These are phyloP conservation scores for Hemileccinum impolitum DNA, from an alignment of 768 basidiomycete genomes.

Conservation along the genomic window DNA sequence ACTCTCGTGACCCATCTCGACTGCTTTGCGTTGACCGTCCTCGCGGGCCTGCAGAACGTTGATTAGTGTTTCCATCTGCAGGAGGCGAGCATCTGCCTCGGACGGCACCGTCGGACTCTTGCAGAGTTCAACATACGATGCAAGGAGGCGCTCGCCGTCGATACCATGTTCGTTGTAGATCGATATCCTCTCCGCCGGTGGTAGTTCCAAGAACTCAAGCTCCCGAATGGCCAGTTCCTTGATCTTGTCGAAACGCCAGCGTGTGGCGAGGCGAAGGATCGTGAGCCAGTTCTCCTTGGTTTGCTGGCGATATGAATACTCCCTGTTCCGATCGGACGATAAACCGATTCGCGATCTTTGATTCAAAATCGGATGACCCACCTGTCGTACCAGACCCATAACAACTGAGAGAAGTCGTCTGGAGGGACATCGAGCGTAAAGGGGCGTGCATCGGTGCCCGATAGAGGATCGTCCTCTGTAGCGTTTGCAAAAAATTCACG, in stretches of 20 bases:
- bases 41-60: slow-evolving; percentile 56
- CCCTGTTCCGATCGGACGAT: slow-evolving; percentile 31
- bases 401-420: slow-evolving; percentile 46
- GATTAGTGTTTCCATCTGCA: slow-evolving; percentile 55
- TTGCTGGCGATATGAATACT: slow-evolving; percentile 52
- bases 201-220: slow-evolving; percentile 45
- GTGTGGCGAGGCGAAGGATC: slow-evolving; percentile 52
- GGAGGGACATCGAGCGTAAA: slow-evolving; percentile 42
- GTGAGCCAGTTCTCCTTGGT: slow-evolving; percentile 47
- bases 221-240: slow-evolving; percentile 51
- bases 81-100: slow-evolving; percentile 48
- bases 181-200: slow-evolving; percentile 50
- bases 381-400: slow-evolving; percentile 63
- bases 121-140: slow-evolving; percentile 52
- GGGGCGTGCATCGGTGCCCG: slow-evolving; percentile 35
- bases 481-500: slow-evolving; percentile 30
- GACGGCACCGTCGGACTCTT: slow-evolving; percentile 49
- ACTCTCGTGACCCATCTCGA: slow-evolving; percentile 24
- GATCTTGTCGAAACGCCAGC: slow-evolving; percentile 55
- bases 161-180: slow-evolving; percentile 54
- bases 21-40: slow-evolving; percentile 36
- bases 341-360: neutral
- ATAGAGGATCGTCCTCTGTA: slow-evolving; percentile 28
- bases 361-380: slow-evolving; percentile 16
- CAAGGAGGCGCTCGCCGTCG: slow-evolving; percentile 47